Evolutionary conservation across 202 grass and related monocot genomes (phyloP), one percentile per base, ranked within the genome.

Genomic region (Saccharum hybrid): DNA sequence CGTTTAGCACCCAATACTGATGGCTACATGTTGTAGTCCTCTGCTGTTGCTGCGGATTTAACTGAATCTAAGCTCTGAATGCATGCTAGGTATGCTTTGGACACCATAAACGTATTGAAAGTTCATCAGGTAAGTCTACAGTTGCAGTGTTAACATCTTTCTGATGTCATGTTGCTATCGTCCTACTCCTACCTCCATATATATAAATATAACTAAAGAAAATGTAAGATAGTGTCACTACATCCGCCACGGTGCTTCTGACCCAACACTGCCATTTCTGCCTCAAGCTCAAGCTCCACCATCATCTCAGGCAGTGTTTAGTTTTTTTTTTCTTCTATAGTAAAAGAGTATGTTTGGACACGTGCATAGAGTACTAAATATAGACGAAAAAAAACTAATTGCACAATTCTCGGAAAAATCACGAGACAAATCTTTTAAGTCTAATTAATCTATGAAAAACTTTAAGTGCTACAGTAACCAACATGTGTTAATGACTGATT

Each of bases 91-190:
- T 40, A 15, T 64, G 54, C 39, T 51, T 77, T 30, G 42, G 66
- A 40, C 45, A 63, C 80, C 57, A 13, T 67, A 8, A 3, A 37
- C 9, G 18, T 15, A 43, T 10, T 36, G 59, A 28, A 28, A 28
- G 28, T 28, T 28, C 63, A 67, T 63, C 46, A 26, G 12, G 46
- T 40, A 49, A 57, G 34, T 37, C 30, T 69, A 8, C 21, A 28
- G 65, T 57, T 80, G 33, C 78, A 16, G 46, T 19, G 63, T 40
- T 68, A 69, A 69, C 78, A 40, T 57, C 12, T 52, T 68, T 80
- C 65, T 57, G 78, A 69, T 69, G 33, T 8, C 48, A 39, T 37
- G 78, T 57, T 57, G 46, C 78, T 80, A 28, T 80, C 77, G 11
- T 80, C 76, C 22, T 43, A 40, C 39, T 40, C 39, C 39, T 49